phyloP scores from a whole-genome alignment of 2,329 filamentous ascomycete genomes.

The Phialophora verrucosa region DNA sequence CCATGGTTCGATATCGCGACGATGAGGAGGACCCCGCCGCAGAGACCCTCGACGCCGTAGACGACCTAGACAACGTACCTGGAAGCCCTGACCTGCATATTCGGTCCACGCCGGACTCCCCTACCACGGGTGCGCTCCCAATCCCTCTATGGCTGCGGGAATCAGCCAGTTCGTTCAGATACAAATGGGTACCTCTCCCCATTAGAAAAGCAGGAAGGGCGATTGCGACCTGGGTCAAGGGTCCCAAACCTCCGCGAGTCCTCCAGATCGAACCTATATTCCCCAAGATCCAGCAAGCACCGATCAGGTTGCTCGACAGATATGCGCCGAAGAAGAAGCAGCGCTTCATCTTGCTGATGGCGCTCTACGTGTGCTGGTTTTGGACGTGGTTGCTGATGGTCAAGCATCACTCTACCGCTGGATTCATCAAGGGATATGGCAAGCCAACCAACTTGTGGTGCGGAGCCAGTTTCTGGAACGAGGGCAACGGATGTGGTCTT shows the following conservation, averaged over 20 bases:
- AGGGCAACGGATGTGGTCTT: conserved; percentile 57
- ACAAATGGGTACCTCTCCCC: conserved; percentile 55
- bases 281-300: conserved; percentile 54
- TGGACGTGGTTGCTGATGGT: conserved; percentile 55
- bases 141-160: conserved; percentile 57
- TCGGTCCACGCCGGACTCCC: conserved; percentile 35
- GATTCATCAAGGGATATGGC: conserved; percentile 57
- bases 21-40: conserved; percentile 33
- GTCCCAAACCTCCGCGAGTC: conserved; percentile 54
- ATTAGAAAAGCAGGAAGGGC: conserved; percentile 52
- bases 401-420: conserved; percentile 52
- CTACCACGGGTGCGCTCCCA: conserved; percentile 30
- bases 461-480: conserved; percentile 52
- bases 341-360: conserved; percentile 50
- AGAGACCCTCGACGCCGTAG: conserved; percentile 44
- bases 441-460: conserved; percentile 54
- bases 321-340: conserved; percentile 55
- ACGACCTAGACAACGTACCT: conserved; percentile 45
- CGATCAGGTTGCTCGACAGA: conserved; percentile 50
- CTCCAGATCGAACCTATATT: conserved; percentile 55
- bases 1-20: conserved; percentile 35
- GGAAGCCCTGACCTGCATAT: conserved; percentile 45
- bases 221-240: conserved; percentile 54
- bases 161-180: conserved; percentile 54
- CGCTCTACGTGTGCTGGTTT: conserved; percentile 55